Evolutionary conservation across 805 yeast species (phyloP).

Genomic region (Nakazawaea laoshanensis): DNA sequence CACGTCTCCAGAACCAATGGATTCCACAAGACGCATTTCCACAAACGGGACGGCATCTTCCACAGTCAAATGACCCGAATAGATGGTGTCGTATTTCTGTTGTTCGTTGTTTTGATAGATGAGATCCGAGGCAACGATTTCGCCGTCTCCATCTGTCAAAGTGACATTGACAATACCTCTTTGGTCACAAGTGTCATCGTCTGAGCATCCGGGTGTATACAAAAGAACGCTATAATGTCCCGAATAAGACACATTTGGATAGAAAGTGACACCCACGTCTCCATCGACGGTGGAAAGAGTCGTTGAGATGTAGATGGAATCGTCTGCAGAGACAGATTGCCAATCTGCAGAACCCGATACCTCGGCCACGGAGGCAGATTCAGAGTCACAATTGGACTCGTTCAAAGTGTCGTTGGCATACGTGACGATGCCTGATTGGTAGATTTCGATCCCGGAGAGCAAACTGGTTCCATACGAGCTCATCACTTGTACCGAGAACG

Average conservation of each 20-base stretch:
- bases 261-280: slow-evolving; percentile 39
- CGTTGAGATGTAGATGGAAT: slow-evolving; percentile 17
- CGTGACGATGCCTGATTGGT: slow-evolving; percentile 46
- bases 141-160: slow-evolving; percentile 39
- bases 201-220: slow-evolving; percentile 81
- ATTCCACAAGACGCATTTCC: slow-evolving; percentile 25
- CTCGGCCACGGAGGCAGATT: slow-evolving; percentile 8
- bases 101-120: slow-evolving; percentile 76
- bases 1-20: slow-evolving; percentile 22
- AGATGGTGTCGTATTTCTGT: slow-evolving; percentile 75
- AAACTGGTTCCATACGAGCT: slow-evolving; percentile 70
- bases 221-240: slow-evolving; percentile 70
- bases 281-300: slow-evolving; percentile 17
- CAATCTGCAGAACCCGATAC: slow-evolving; percentile 15
- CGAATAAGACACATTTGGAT: slow-evolving; percentile 60
- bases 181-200: slow-evolving; percentile 54
- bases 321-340: slow-evolving; percentile 12
- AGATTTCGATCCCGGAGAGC: slow-evolving; percentile 66
- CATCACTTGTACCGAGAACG: slow-evolving; percentile 55
- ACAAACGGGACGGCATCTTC: slow-evolving; percentile 32
- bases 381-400: slow-evolving; percentile 48
- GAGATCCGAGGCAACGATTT: slow-evolving; percentile 28
- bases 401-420: slow-evolving; percentile 74
- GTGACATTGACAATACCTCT: slow-evolving; percentile 81
- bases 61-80: slow-evolving; percentile 56